Evolutionary conservation across 1,284 basidiomycete genomes (phyloP).

Genomic region (Xanthoconium separans): DNA sequence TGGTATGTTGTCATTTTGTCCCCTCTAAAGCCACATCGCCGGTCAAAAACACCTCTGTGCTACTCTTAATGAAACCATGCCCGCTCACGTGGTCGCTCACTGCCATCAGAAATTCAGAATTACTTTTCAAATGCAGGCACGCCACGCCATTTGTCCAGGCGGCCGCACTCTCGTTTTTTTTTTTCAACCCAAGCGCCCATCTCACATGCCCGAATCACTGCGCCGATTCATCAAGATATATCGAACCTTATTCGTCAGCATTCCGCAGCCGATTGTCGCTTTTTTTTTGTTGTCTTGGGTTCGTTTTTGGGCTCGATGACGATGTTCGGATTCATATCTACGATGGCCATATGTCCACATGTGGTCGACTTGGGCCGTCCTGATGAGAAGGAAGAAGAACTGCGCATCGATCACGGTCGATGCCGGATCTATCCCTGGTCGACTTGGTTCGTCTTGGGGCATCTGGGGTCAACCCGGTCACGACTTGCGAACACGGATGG

Average conservation of each 20-base stretch:
- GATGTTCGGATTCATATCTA: constrained; percentile 14
- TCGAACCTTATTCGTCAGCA: constrained; percentile 4
- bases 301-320: not conserved
- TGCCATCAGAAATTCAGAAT: not conserved
- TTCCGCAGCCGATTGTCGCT: not conserved
- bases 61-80: not conserved
- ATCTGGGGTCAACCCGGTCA: not conserved
- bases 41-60: constrained; percentile 1
- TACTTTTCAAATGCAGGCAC: not conserved
- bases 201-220: constrained; percentile 5
- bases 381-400: constrained; percentile 5
- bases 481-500: not conserved
- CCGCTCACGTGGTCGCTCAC: constrained; percentile 9
- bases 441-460: not conserved
- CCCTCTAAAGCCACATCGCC: constrained; percentile 17
- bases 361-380: constrained; percentile 1
- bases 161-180: not conserved
- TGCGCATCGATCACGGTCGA: constrained; percentile 15
- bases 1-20: not conserved
- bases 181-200: constrained; percentile 16
- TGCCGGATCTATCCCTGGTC: constrained; percentile 4
- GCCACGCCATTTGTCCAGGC: constrained; percentile 4
- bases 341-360: constrained; percentile 13
- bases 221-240: constrained; percentile 16
- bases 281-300: not conserved